phyloP scores from a whole-genome alignment of 805 yeast genomes.

The Kodamaea nitidulidarum region DNA sequence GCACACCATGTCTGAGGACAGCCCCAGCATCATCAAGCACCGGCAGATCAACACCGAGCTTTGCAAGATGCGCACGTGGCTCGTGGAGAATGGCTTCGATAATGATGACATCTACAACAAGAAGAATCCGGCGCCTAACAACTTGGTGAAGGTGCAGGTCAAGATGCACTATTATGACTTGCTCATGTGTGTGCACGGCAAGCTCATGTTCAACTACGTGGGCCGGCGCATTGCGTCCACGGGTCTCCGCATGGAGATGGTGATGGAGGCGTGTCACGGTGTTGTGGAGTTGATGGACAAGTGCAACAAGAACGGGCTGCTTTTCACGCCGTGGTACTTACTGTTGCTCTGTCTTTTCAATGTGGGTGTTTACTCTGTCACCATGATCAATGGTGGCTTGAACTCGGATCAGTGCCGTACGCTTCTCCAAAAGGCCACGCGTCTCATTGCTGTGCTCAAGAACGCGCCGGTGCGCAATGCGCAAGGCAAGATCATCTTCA shows the following conservation, averaged over 20 bases:
- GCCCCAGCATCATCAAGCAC: conserved; percentile 23
- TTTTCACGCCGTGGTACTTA: conserved; percentile 52
- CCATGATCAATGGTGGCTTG: conserved; percentile 42
- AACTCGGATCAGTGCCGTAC: conserved; percentile 20
- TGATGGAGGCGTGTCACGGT: conserved; percentile 28
- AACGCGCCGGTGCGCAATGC: conserved; percentile 30
- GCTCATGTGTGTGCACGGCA: conserved; percentile 33
- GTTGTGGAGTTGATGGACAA: conserved; percentile 27
- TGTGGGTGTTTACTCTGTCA: conserved; percentile 39
- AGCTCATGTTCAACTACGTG: conserved; percentile 27
- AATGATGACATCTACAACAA: conserved; percentile 17
- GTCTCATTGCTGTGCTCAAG: conserved; percentile 19
- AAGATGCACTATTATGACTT: conserved; percentile 38
- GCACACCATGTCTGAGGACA: conserved; percentile 26
- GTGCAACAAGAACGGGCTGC: conserved; percentile 23
- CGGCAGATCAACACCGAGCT: conserved; percentile 32
- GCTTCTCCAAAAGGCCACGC: conserved; percentile 22
- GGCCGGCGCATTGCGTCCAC: conserved; percentile 28
- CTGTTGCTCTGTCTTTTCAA: conserved; percentile 42
- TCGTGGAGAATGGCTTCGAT: conserved; percentile 32
- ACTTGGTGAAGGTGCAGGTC: conserved; percentile 32
- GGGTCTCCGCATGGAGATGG: conserved; percentile 29
- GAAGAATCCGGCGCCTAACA: conserved; percentile 10
- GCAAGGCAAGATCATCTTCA: conserved; percentile 27
- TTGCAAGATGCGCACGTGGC: conserved; percentile 27